phyloP scores from a whole-genome alignment of 2,329 filamentous ascomycete genomes.

The Fusarium setosum region DNA sequence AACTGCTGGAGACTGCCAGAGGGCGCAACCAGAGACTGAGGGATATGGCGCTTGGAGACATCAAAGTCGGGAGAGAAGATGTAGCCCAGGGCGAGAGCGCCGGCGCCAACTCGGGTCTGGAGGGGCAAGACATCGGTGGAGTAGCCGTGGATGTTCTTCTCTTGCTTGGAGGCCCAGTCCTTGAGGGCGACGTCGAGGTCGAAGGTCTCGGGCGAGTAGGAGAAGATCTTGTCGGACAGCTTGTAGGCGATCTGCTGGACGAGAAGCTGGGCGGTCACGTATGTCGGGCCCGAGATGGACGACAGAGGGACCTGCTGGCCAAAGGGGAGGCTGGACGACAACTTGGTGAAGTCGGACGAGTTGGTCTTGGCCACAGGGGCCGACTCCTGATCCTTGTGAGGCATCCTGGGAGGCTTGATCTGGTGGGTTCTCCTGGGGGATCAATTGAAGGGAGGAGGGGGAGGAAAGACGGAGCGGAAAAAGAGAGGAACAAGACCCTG shows the following conservation, averaged over 20 bases:
- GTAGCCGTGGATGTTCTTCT: conserved; percentile 86
- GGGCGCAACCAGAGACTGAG: conserved; percentile 89
- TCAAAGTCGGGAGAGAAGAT: conserved; percentile 98
- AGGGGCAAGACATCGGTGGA: conserved; percentile 81
- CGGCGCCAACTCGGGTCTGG: conserved; percentile 90
- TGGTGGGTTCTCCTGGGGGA: neutral
- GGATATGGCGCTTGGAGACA: conserved; percentile 87
- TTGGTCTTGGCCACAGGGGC: conserved; percentile 42
- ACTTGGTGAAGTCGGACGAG: conserved; percentile 50
- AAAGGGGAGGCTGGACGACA: conserved; percentile 67
- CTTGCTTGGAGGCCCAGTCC: conserved; percentile 76
- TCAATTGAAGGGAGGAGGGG: conserved; percentile 9
- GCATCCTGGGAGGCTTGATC: conserved; percentile 38
- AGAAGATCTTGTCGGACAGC: conserved; percentile 96
- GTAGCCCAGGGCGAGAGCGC: conserved; percentile 92
- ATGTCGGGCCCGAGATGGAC: conserved; percentile 85
- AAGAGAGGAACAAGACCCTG: conserved; percentile 1
- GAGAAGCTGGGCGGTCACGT: conserved; percentile 91
- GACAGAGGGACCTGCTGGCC: conserved; percentile 65
- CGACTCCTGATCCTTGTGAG: conserved; percentile 53
- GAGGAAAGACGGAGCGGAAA: no score
- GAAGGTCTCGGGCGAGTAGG: conserved; percentile 94
- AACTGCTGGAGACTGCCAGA: conserved; percentile 85
- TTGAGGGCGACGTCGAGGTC: conserved; percentile 87
- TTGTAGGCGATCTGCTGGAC: conserved; percentile 97